Evolutionary conservation across 441 rosid species (phyloP).

Genomic region (Biscutella laevigata): DNA sequence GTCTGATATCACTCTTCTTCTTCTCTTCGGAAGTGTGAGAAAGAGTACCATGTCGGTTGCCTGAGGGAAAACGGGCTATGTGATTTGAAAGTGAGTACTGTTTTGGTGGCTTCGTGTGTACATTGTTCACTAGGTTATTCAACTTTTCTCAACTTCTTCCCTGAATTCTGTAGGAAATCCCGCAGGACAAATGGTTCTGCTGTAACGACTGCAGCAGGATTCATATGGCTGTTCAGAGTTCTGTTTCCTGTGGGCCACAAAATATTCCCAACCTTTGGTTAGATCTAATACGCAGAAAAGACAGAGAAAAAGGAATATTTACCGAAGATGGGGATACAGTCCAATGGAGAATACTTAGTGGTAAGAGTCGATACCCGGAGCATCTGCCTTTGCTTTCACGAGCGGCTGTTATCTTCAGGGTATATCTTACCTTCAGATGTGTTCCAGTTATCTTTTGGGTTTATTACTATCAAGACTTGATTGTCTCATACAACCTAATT

Average conservation of each 20-base stretch:
- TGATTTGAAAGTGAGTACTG: conserved; percentile 65
- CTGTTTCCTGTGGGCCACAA: conserved; percentile 64
- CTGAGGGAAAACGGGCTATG: conserved; percentile 58
- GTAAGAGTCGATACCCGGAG: conserved; percentile 45
- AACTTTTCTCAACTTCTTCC: not conserved
- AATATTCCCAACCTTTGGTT: conserved; percentile 48
- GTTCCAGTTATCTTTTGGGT: not conserved
- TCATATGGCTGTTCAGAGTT: conserved; percentile 48
- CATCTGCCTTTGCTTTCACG: conserved; percentile 51
- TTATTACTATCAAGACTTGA: too few relatives aligned
- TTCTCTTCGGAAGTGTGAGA: conserved; percentile 62
- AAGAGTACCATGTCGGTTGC: conserved; percentile 97
- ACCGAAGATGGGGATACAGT: conserved; percentile 29
- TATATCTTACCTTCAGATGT: conserved; percentile 27
- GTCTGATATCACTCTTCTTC: conserved; percentile 4
- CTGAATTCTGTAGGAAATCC: conserved; percentile 50
- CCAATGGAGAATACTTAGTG: conserved; percentile 82
- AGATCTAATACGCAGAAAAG: conserved; percentile 43
- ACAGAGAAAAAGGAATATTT: conserved; percentile 29
- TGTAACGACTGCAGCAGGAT: conserved; percentile 54
- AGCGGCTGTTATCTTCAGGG: conserved; percentile 74
- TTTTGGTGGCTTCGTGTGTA: conserved; percentile 13
- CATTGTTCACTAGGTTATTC: not conserved
- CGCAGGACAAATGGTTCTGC: conserved; percentile 89
- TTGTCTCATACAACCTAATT: not conserved